Percentiles rank a stretch among this genome's conserved stretches.
phyloP scores from a whole-genome alignment of 257 asterid species.

The Solanum medicagineum region DNA sequence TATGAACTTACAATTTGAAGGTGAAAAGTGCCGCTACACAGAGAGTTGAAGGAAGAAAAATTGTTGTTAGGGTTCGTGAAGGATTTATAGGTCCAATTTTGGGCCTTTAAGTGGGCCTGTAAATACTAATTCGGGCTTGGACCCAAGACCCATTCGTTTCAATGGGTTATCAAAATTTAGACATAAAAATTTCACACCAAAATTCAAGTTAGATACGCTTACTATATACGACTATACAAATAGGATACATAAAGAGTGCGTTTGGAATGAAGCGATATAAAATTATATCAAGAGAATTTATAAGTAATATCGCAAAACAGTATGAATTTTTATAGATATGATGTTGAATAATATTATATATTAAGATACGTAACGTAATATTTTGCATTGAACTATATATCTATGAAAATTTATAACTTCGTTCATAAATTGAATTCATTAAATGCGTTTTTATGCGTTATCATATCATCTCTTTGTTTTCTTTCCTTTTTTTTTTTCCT shows the following conservation, averaged over 20 bases:
- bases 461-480: too few species aligned
- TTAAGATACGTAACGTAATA: neutral
- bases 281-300: neutral
- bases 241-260: neutral
- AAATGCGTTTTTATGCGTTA: too few species aligned
- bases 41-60: neutral
- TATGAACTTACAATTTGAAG: neutral
- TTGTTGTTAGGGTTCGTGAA: neutral
- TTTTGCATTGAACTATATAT: neutral
- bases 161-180: neutral
- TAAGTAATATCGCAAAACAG: too few species aligned
- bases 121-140: neutral
- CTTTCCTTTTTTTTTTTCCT: too few species aligned
- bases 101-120: neutral
- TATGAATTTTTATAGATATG: too few species aligned
- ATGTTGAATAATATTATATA: too few species aligned
- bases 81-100: neutral
- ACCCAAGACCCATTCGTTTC: neutral
- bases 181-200: neutral
- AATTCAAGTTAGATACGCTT: too few species aligned
- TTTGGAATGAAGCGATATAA: neutral
- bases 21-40: neutral
- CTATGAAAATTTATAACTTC: neutral
- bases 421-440: too few species aligned
- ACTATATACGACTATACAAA: neutral